phyloP scores from a whole-genome alignment of 345 rosid genomes.

The Linum lewisii region DNA sequence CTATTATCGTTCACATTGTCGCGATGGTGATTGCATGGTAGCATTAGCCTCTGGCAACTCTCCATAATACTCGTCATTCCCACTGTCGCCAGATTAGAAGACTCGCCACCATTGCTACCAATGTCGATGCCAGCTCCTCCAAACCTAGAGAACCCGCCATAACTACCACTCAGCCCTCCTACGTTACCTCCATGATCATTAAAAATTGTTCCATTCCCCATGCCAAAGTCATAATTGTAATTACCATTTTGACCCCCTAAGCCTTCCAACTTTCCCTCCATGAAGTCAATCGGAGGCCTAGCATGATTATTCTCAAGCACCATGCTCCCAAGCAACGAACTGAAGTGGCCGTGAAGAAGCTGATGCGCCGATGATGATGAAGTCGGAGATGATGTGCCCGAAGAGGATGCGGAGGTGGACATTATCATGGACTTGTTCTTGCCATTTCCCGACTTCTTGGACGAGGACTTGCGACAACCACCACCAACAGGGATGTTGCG shows the following conservation, averaged over 20 bases:
- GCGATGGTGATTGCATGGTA: neutral
- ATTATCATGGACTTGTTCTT: neutral
- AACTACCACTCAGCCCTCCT: neutral
- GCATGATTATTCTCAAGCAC: neutral
- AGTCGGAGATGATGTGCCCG: neutral
- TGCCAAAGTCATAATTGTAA: neutral
- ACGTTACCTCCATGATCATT: neutral
- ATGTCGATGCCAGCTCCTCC: too few relatives aligned
- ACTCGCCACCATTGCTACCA: too few relatives aligned
- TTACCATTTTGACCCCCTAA: neutral
- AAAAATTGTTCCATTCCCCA: neutral
- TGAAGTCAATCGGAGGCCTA: neutral
- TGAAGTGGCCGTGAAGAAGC: neutral
- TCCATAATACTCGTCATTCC: neutral
- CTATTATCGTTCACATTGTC: neutral
- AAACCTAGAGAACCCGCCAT: neutral
- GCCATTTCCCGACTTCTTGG: neutral
- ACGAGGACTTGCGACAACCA: neutral
- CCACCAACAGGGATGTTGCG: neutral
- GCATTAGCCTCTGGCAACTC: neutral
- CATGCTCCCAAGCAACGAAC: neutral
- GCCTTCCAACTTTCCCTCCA: neutral
- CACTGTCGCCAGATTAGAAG: neutral
- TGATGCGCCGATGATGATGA: neutral
- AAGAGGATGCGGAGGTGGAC: neutral